Evolutionary conservation across 2,329 filamentous ascomycete species (phyloP), one percentile per base, ranked within the genome.

Genomic region (Trichoderma guizhouense): DNA sequence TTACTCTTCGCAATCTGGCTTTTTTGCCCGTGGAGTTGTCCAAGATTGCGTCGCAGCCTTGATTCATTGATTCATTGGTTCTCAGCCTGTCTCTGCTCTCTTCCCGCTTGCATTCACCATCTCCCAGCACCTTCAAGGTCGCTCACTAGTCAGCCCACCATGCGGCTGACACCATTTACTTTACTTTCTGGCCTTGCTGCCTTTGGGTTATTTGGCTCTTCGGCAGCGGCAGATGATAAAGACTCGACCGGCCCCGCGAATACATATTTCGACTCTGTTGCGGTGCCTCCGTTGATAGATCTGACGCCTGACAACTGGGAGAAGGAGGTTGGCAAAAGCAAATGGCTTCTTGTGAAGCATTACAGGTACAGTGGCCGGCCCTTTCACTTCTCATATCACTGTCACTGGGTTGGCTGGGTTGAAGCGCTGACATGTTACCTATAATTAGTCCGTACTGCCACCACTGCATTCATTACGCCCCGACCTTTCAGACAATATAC

Each of bases 401-500:
- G 11, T 26, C 32, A 14, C 32, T 34, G 32, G 12, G 32, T 34
- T 12, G 11, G 26, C 5, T 15, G 5, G 28, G 24, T 66, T 34
- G 28, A 24, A 57, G 66, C 79, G 66, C 79, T 79, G 71, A 76
- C 72, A 3, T 34, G 55, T 78, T 34, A 74, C 73, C 57, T 63
- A 80, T 77, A 78, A 34, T 8, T 72, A 90, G 88, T 76, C 88
- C 88, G 12, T 89, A 84, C 75, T 90, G 88, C 81, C 87, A 86
- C 61, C 94, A 97, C 81, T 98, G 95, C 84, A 87, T 87, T 79
- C 85, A 87, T 64, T 93, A 94, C 78, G 94, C 93, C 67, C 96
- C 96, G 8, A 91, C 89, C 65, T 98, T 90, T 86, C 94, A 98
- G 82, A 98, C 95, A 6, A 82, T 95, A 15, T 97, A 98, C 86